phyloP scores from a whole-genome alignment of 2,329 filamentous ascomycete species.

The Fusarium nanum region DNA sequence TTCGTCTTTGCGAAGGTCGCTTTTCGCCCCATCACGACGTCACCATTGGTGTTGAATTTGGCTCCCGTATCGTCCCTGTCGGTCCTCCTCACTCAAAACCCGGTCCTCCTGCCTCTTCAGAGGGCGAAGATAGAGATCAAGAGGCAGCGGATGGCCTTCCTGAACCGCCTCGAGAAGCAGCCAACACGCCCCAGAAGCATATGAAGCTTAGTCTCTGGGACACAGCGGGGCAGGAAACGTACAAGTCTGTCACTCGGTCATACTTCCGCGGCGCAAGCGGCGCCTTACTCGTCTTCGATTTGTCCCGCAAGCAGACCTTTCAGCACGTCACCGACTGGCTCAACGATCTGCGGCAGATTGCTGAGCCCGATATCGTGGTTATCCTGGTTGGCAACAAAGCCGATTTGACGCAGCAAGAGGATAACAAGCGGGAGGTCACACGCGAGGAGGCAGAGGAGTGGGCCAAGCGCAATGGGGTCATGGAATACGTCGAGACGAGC shows the following conservation, averaged over 20 bases:
- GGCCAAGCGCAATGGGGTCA: constrained; percentile 85
- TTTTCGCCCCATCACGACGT: constrained; percentile 96
- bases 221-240: constrained; percentile 95
- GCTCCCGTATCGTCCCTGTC: constrained; percentile 90
- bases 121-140: constrained; percentile 24
- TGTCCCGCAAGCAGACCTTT: constrained; percentile 87
- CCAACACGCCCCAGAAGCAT: constrained; percentile 69
- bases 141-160: constrained; percentile 59
- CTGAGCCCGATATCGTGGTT: constrained; percentile 94
- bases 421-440: constrained; percentile 82
- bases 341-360: constrained; percentile 91
- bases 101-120: constrained; percentile 45
- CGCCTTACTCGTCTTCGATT: constrained; percentile 91
- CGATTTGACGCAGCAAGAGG: constrained; percentile 72
- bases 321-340: constrained; percentile 92
- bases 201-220: constrained; percentile 98
- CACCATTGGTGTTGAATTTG: constrained; percentile 96
- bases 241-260: constrained; percentile 93
- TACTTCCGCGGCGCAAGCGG: constrained; percentile 86
- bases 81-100: constrained; percentile 78
- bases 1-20: constrained; percentile 95
- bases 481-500: constrained; percentile 95
- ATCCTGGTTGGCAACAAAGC: constrained; percentile 96
- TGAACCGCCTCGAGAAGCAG: constrained; percentile 60
- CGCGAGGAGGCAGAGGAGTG: constrained; percentile 87